Evolutionary conservation across 116 monocot genomes (phyloP), one percentile per base, ranked within the genome.

Genomic region (Dioscorea cayenensis): DNA sequence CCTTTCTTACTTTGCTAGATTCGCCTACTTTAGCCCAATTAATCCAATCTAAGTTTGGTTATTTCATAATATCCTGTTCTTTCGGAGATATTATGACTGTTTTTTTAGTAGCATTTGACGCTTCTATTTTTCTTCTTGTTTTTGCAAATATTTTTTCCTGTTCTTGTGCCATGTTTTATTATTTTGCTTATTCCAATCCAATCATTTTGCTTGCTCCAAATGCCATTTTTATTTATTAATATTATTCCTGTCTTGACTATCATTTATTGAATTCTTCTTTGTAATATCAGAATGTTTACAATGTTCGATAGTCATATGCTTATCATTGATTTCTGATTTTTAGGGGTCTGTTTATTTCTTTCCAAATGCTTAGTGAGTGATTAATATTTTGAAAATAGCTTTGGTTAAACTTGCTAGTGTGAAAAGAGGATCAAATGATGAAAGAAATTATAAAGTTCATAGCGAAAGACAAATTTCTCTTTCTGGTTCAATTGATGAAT

Each of bases 371-470:
- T 23, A 36, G 32, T 23, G 6, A 38, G 58, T 58, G 22, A 66
- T 51, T 6, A 22, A 36, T 25, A 7, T 60, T 68, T 14, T 49
- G 3, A 6, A 69, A 59, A 23, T 69, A 94, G 90, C 90, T 51
- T 64, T 94, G 69, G 94, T 90, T 75, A 69, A 78, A 51, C 77
- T 94, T 60, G 94, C 94, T 58, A 76, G 37, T 66, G 73, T 71
- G 25, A 94, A 94, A 70, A 77, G 85, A 63, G 84, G 58, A 22
- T 68, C 69, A 29, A 75, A 71, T 69, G 73, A 73, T 28, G 80
- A 74, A 49, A 37, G 43, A 38, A 80, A 51, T 3, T 88, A 84
- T 60, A 94, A 85, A 79, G 79, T 68, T 66, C 90, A 83, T 19
- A 29, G 77, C 25, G 77, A 73, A 21, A 82, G 75, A 58, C 50